phyloP scores from a whole-genome alignment of 2,329 filamentous ascomycete species.

The Fusarium gaditjirri region DNA sequence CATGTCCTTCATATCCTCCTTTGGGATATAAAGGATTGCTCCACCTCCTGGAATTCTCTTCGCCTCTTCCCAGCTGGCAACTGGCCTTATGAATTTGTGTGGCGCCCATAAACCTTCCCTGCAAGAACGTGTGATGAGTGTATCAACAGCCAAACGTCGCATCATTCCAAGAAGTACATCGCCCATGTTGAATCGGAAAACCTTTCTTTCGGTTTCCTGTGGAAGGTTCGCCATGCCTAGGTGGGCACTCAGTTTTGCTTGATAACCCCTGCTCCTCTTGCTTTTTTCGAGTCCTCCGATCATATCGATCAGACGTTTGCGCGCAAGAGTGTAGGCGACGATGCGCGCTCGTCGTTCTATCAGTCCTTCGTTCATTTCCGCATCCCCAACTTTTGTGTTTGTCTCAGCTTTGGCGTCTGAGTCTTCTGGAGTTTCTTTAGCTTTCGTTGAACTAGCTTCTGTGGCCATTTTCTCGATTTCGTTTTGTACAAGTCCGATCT shows the following conservation, averaged over 20 bases:
- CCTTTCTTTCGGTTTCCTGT: neutral
- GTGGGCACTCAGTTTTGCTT: conserved; percentile 24
- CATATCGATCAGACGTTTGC: conserved; percentile 46
- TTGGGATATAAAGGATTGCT: conserved; percentile 57
- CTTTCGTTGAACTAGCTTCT: neutral
- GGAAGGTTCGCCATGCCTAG: conserved; percentile 45
- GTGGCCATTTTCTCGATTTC: neutral
- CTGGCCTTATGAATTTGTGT: conserved; percentile 54
- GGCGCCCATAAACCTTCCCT: conserved; percentile 5
- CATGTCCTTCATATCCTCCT: conserved; percentile 37
- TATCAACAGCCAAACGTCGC: conserved; percentile 58
- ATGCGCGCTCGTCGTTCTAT: conserved; percentile 23
- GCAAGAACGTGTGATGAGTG: conserved; percentile 50
- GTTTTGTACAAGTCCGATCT: neutral
- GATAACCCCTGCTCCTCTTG: neutral
- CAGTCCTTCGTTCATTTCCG: neutral
- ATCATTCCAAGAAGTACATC: conserved; percentile 61
- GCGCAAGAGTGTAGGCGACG: conserved; percentile 43
- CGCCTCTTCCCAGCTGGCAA: conserved; percentile 57
- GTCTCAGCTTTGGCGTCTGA: neutral
- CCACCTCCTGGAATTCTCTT: conserved; percentile 54
- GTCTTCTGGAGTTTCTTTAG: neutral
- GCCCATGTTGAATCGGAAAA: conserved; percentile 65
- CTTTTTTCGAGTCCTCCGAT: conserved; percentile 10
- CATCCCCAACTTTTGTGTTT: neutral